A percentile compares a stretch with the other conserved stretches of the same genome.
Conservation (phyloP, 495 filamentous ascomycete genomes). For the Lichina pygmaea region DNA sequence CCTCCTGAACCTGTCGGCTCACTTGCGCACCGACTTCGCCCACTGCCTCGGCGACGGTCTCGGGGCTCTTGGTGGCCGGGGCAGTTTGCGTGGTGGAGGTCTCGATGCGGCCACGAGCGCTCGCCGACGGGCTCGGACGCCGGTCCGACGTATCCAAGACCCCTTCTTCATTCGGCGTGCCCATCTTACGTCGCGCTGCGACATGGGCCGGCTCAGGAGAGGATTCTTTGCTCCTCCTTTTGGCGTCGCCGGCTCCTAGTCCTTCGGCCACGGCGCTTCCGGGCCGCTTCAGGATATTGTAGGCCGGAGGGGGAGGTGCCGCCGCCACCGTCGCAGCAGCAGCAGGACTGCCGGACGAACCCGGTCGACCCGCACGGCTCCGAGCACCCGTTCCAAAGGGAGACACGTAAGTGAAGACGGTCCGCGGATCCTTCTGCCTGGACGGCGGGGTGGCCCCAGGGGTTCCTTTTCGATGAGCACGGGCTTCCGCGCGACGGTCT, state of each 20-base stretch:
- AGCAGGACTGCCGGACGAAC: slow-evolving; percentile 2
- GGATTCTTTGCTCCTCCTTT: slow-evolving; percentile 9
- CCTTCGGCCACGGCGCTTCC: not conserved
- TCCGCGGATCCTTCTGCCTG: not conserved
- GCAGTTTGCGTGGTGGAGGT: too few relatives aligned
- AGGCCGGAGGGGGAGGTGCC: slow-evolving; percentile 3
- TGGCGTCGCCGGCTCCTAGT: slow-evolving; percentile 2
- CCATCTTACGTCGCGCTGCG: slow-evolving; percentile 1
- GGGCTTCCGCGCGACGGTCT: too few relatives aligned
- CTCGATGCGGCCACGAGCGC: too few relatives aligned
- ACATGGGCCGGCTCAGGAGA: slow-evolving; percentile 5
- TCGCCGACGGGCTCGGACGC: not conserved
- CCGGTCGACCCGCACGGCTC: slow-evolving; percentile 14
- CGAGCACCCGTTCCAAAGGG: slow-evolving; percentile 51
- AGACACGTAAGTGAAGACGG: slow-evolving; percentile 50
- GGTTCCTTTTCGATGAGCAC: too few relatives aligned
- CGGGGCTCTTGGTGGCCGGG: slow-evolving; percentile 15
- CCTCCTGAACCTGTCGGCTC: slow-evolving; percentile 39
- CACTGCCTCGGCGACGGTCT: slow-evolving; percentile 47
- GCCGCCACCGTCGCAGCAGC: slow-evolving; percentile 2
- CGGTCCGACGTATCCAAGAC: slow-evolving; percentile 3
- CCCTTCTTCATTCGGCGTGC: slow-evolving; percentile 4
- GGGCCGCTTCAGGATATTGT: slow-evolving; percentile 10
- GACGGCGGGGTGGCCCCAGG: too few relatives aligned
- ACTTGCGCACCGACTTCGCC: slow-evolving; percentile 38